Base-by-base conservation (phyloP, 176 grass and related monocot genomes). In the Juncus effusus region DNA sequence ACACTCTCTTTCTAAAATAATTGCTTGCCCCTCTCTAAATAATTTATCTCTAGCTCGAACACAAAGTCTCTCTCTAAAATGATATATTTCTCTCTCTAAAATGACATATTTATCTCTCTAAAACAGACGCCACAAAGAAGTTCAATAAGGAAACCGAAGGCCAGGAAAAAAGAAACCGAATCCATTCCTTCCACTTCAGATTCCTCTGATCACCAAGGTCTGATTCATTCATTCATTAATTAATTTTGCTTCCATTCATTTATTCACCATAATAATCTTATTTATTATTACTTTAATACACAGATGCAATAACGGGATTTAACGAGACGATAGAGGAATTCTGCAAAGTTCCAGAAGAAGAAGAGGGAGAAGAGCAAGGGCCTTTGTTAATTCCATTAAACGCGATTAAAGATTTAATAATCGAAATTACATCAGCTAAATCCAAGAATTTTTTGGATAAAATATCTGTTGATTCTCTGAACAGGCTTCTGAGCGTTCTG, bases 321-420 rank as follows among this genome's bases (percentile, higher is more conserved):
- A 81, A 85, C 73, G 95, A 99, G 78, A 77, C 80, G 64, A 85
- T 82, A 60, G 95, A 99, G 53, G 89, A 87, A 42, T 99, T 99
- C 73, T 99, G 89, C 76, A 77, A 47, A 9, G 66, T 61, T 74
- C 77, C 66, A 70, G 83, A 94, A 54, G 83, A 99, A 70, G 75
- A 69, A 62, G 94, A 97, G 61, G 85, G 81, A n/a, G 80, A 53
- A 12, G 69, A 36, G 13, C 54, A 74, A 65, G 95, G 86, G 56
- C 87, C 76, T 71, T 61, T 81, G 64, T 90, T 84, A 73, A 55
- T 99, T 60, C 83, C 85, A 49, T 61, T 93, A 45, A 51, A 75
- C 75, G 89, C 91, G 74, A 78, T 83, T 69, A 99, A 93, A 67
- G 42, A 68, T 74, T 85, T 99, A 72, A 81, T 90, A 42, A 99